These are phyloP conservation scores for Trichophyton simii DNA, from an alignment of 2,329 filamentous ascomycete genomes.

Conservation along the genomic window DNA sequence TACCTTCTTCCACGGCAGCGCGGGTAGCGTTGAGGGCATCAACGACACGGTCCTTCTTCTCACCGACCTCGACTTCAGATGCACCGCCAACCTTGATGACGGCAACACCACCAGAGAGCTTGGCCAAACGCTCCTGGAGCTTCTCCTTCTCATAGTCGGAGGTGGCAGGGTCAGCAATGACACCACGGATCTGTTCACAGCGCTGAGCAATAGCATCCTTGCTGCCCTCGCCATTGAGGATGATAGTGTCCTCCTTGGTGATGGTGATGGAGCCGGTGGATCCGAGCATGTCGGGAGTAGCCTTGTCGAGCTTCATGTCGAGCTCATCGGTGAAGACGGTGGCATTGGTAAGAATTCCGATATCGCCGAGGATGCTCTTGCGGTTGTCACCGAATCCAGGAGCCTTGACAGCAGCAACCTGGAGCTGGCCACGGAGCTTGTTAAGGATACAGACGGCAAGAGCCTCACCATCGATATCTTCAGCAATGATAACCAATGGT, in stretches of 20 bases:
- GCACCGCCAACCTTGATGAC: constrained; percentile 98
- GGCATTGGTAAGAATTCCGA: constrained; percentile 89
- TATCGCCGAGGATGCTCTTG: constrained; percentile 97
- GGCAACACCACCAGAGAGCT: constrained; percentile 96
- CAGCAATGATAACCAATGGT: constrained; percentile 93
- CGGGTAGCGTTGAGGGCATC: constrained; percentile 96
- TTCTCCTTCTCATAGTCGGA: constrained; percentile 99
- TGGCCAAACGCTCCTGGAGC: constrained; percentile 97
- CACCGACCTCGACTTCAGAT: constrained; percentile 95
- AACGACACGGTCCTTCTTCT: constrained; percentile 99
- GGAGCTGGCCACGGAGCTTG: constrained; percentile 98
- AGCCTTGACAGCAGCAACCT: constrained; percentile 97
- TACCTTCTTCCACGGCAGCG: constrained; percentile 96
- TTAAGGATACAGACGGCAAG: constrained; percentile 98
- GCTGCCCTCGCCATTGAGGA: constrained; percentile 90
- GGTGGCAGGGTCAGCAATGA: constrained; percentile 84
- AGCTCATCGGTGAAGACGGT: constrained; percentile 98
- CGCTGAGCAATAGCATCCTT: constrained; percentile 90
- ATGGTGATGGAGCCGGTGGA: constrained; percentile 98
- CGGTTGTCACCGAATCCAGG: constrained; percentile 99
- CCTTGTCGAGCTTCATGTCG: constrained; percentile 98
- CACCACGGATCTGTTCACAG: constrained; percentile 97
- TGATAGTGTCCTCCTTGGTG: constrained; percentile 99
- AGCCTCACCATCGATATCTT: constrained; percentile 98
- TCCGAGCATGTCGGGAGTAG: constrained; percentile 87